Evolutionary conservation across 2,329 filamentous ascomycete species (phyloP), one percentile per base, ranked within the genome.

Genomic region (Neurospora crassa): DNA sequence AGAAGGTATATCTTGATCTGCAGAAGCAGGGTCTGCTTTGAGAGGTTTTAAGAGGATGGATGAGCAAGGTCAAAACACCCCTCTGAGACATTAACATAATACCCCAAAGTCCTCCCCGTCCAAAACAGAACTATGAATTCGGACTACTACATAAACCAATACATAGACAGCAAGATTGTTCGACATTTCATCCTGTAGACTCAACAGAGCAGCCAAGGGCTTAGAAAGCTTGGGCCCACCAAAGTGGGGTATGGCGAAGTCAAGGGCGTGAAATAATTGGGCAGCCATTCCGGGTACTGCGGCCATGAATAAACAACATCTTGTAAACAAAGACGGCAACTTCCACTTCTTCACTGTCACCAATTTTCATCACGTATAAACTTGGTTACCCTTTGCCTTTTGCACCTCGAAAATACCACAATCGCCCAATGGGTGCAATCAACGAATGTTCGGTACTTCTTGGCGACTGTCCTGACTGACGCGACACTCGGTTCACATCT

Each of bases 1-100:
- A 97, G 83, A 97, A 97, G 86, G 95, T 99, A 70, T 99, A 97
- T 81, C 90, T 94, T 75, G 96, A 99, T 86, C 82, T 98, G 81
- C 92, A 93, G 81, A 97, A 96, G 83, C 93, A 97, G 80, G 95
- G 95, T 42, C 84, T 97, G 78, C 83, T 96, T 75, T 96, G 85
- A 81, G 20, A 4, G 37, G 4, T 34, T 24, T 16, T 12, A 6
- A 6, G 14, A 3, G 20, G 59, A 29, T 20, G 8, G 5, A 29
- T 47, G 70, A 67, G 34, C 4, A 29, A 59, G 20, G 7, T 20
- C 5, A 29, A 34, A 34, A 34, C 12, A 1, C 1, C 8, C 3
- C 18, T n/a, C n/a, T 37, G 14, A 37, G 7, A 2, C 10, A 5
- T 37, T 8, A 63, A 5, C 18, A 16, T 63, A 53, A 71, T 71